A percentile compares a stretch with the other conserved stretches of the same genome.
These are phyloP conservation scores for Scopulariopsis brevicaulis DNA, from an alignment of 2,329 filamentous ascomycete species.

Conservation along the genomic window DNA sequence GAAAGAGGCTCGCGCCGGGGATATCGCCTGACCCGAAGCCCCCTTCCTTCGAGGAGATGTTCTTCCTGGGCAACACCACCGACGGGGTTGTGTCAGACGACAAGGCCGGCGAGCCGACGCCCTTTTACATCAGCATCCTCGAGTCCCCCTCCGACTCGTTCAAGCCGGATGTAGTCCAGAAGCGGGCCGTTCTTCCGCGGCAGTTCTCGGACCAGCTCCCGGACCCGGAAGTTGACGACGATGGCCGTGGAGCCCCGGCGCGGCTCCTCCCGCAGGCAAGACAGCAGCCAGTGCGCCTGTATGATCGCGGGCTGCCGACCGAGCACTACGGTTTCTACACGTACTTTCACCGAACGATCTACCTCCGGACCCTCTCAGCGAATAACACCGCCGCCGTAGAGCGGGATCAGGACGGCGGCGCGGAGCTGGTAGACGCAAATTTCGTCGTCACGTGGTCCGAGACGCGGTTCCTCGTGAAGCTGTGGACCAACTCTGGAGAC, in stretches of 20 bases:
- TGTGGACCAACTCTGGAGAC: slow-evolving; percentile 44
- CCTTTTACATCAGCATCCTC: slow-evolving; percentile 75
- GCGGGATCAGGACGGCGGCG: slow-evolving; percentile 43
- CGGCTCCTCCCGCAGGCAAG: slow-evolving; percentile 58
- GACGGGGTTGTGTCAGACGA: slow-evolving; percentile 54
- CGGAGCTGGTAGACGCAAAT: slow-evolving; percentile 37
- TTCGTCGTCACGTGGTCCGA: slow-evolving; percentile 47
- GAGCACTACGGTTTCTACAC: slow-evolving; percentile 94
- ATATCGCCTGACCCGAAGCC: slow-evolving; percentile 38
- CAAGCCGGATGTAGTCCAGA: slow-evolving; percentile 14
- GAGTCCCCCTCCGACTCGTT: slow-evolving; percentile 26
- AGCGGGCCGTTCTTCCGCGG: slow-evolving; percentile 10
- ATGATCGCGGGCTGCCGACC: slow-evolving; percentile 64
- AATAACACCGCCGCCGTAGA: slow-evolving; percentile 24
- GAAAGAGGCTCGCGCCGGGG: neutral
- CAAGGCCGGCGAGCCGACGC: slow-evolving; percentile 77
- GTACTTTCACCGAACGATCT: slow-evolving; percentile 82
- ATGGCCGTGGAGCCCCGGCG: slow-evolving; percentile 64
- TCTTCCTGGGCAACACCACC: slow-evolving; percentile 76
- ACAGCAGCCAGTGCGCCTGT: slow-evolving; percentile 74
- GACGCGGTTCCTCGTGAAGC: slow-evolving; percentile 51
- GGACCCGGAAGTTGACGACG: slow-evolving; percentile 45
- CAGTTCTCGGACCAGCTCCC: slow-evolving; percentile 39
- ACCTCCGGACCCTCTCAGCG: slow-evolving; percentile 50
- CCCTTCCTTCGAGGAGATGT: slow-evolving; percentile 57